Evolutionary conservation across 768 basidiomycete species (phyloP).

Genomic region (Amyloporia xantha): DNA sequence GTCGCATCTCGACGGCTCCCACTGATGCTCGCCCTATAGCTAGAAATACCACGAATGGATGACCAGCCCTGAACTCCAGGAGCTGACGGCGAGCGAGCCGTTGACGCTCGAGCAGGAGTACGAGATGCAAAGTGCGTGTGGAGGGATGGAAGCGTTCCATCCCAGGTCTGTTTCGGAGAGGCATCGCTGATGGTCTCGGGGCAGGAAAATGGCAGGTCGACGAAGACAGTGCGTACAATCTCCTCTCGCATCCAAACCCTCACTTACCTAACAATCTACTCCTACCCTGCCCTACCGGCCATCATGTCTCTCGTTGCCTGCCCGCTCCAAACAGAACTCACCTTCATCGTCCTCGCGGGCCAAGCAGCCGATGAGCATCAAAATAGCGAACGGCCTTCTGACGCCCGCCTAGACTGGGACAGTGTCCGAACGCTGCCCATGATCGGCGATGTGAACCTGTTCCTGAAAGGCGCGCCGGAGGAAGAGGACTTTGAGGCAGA

Average conservation of each 20-base stretch:
- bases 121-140: conserved; percentile 74
- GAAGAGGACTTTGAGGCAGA: conserved; percentile 58
- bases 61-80: conserved; percentile 62
- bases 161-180: background rate
- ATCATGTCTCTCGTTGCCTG: background rate
- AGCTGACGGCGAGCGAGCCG: conserved; percentile 80
- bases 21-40: conserved; percentile 5
- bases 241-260: background rate
- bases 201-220: conserved; percentile 83
- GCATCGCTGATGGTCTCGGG: background rate
- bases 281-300: background rate
- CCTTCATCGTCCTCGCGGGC: conserved; percentile 79
- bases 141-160: too few relatives aligned
- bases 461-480: conserved; percentile 51
- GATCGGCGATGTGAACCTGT: conserved; percentile 92
- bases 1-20: too few relatives aligned
- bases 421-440: conserved; percentile 43
- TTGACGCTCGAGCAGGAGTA: conserved; percentile 76
- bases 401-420: background rate
- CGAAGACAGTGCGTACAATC: conserved; percentile 63
- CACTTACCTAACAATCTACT: too few relatives aligned
- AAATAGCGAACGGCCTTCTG: too few relatives aligned
- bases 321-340: conserved; percentile 64
- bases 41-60: conserved; percentile 91
- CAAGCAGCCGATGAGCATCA: conserved; percentile 20